These are phyloP conservation scores for Fusarium decemcellulare DNA, from an alignment of 2,329 filamentous ascomycete genomes.

Conservation along the genomic window DNA sequence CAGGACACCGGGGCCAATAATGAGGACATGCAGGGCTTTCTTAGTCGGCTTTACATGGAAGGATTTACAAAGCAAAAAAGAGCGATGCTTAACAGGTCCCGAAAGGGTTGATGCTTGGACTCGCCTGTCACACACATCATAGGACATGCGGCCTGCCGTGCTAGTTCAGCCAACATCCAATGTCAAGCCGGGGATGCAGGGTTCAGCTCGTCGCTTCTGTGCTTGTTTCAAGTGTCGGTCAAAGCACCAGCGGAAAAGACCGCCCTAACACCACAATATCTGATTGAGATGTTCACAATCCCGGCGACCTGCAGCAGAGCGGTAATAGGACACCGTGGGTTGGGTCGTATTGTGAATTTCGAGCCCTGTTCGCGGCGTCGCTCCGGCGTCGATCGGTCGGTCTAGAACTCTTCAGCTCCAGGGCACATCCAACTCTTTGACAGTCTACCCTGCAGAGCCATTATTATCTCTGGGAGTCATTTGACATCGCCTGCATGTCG, in stretches of 20 bases:
- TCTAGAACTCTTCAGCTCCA: conserved; percentile 18
- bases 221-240: conserved; percentile 32
- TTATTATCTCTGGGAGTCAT: conserved; percentile 1
- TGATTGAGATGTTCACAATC: conserved; percentile 24
- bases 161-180: conserved; percentile 12
- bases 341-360: conserved; percentile 21
- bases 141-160: conserved; percentile 2
- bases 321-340: conserved; percentile 9
- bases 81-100: neutral
- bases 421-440: neutral
- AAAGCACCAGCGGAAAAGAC: conserved; percentile 6
- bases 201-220: conserved; percentile 1
- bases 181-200: conserved; percentile 10
- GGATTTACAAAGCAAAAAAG: neutral
- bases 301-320: conserved; percentile 30
- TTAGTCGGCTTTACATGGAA: neutral
- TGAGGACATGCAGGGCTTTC: neutral
- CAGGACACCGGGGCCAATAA: neutral
- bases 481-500: neutral
- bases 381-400: conserved; percentile 33
- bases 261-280: neutral
- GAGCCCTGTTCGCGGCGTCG: conserved; percentile 6
- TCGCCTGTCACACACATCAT: conserved; percentile 19
- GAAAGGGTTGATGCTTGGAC: neutral
- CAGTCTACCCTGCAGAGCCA: neutral